phyloP scores from a whole-genome alignment of 2,329 filamentous ascomycete genomes.

The Talaromyces albobiverticillius region DNA sequence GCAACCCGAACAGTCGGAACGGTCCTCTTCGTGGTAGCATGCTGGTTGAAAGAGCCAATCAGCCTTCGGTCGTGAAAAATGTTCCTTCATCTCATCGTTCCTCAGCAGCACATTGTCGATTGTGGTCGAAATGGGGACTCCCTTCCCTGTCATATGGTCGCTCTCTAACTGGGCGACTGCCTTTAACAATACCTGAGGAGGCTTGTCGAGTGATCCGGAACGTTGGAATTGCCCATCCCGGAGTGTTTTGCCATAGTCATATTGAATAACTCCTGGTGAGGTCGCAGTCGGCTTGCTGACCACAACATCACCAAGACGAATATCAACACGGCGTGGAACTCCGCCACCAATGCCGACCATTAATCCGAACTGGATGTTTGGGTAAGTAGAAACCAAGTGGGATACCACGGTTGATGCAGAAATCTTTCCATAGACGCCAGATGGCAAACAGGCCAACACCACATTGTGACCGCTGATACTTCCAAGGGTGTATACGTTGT shows the following conservation, averaged over 20 bases:
- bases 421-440: conserved; percentile 14
- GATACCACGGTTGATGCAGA: neutral
- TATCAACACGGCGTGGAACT: conserved; percentile 13
- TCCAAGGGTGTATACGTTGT: conserved; percentile 24
- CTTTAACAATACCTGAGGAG: neutral
- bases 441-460: conserved; percentile 23
- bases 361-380: conserved; percentile 29
- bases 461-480: conserved; percentile 22
- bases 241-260: conserved; percentile 5
- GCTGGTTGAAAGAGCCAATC: neutral
- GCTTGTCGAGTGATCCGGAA: neutral
- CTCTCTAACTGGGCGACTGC: neutral
- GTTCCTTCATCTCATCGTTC: neutral
- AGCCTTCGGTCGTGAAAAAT: neutral
- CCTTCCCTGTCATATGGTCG: neutral
- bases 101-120: neutral
- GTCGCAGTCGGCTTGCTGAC: conserved; percentile 15
- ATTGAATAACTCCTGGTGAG: conserved; percentile 9
- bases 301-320: conserved; percentile 24
- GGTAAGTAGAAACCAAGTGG: conserved; percentile 12
- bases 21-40: neutral
- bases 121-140: neutral
- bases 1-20: neutral
- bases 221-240: neutral
- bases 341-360: conserved; percentile 42